phyloP scores from a whole-genome alignment of 1,139 yeast genomes.

The Nadsonia starkeyi-henricii region DNA sequence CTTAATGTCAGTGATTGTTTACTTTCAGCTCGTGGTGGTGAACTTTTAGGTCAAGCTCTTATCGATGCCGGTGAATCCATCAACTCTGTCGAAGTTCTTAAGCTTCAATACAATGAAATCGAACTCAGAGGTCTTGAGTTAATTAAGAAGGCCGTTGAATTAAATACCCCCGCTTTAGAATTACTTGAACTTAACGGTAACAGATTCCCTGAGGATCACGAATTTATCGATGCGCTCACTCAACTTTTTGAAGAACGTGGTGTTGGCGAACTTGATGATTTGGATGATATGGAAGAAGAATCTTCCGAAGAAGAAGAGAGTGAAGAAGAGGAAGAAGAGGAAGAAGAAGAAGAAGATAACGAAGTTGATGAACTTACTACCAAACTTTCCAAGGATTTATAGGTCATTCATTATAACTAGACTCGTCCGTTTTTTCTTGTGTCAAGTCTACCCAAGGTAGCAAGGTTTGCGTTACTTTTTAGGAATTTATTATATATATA shows the following conservation, averaged over 20 bases:
- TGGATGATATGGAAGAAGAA: constrained; percentile 86
- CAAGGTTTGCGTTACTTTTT: too few species aligned
- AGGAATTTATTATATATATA: too few species aligned
- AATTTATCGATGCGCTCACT: constrained; percentile 38
- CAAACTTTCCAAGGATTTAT: constrained; percentile 34
- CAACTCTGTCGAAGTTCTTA: constrained; percentile 39
- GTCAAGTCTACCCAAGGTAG: too few species aligned
- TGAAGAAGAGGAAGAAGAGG: constrained; percentile 54
- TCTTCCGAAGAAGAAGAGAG: constrained; percentile 78
- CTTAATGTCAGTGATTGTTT: constrained; percentile 83
- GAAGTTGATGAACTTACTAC: constrained; percentile 48
- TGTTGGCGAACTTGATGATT: constrained; percentile 70
- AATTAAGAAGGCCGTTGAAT: constrained; percentile 38
- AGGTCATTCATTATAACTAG: not conserved
- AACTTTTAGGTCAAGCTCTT: constrained; percentile 30
- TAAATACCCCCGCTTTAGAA: constrained; percentile 48
- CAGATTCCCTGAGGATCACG: constrained; percentile 68
- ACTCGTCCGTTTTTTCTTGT: too few species aligned
- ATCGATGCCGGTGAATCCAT: constrained; percentile 18
- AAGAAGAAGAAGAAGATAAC: constrained; percentile 38
- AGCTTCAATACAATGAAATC: constrained; percentile 82
- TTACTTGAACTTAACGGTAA: constrained; percentile 82
- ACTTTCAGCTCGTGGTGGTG: constrained; percentile 60
- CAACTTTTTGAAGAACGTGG: constrained; percentile 62
- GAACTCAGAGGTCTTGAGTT: constrained; percentile 48